Base-by-base conservation (phyloP, 177 flowering plant genomes). In the Vitis hybrid region DNA sequence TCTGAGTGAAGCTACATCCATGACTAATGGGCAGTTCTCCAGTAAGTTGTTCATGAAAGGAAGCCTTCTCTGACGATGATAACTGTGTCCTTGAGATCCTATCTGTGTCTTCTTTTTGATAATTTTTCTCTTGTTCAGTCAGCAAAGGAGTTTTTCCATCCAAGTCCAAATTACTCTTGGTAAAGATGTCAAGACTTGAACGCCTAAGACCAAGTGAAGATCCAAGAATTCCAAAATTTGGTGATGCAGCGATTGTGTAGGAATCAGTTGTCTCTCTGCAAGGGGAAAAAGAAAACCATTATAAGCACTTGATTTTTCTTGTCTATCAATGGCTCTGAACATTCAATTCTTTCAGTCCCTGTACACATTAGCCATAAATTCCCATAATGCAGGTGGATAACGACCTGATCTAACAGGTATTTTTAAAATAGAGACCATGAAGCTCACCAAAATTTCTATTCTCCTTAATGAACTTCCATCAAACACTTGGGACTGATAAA, bases 1-100 rank as follows among this genome's bases (percentile, higher is more conserved):
- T 95, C 76, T 95, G 98, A 63, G 86, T 81, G 21, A 92, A 78
- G 85, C 82, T 91, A 75, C 99, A 95, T 65, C 94, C 97, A 69
- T 83, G 78, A 69, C 80, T 76, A 74, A 84, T 72, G 4, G 86
- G 88, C 54, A 84, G 77, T 72, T 92, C 98, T 72, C 87, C 94
- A 50, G 76, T 62, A 14, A 75, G 69, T 58, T 88, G 86, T 73
- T 73, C 74, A 59, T 76, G 78, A 51, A 80, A 68, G 30, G 88
- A 84, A n/a, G 64, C 65, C 72, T 74, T 78, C 55, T 62, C 79
- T 21, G 82, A 77, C 77, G 61, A 79, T 8, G 81, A 74, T 69
- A 84, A 83, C 51, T 68, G 80, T 15, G 67, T 65, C 67, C 74
- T 74, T 26, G 82, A 65, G 52, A 79, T 70, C 70, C 71, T 71